Conservation (phyloP, 257 asterid genomes). For the Cordia subcordata region DNA sequence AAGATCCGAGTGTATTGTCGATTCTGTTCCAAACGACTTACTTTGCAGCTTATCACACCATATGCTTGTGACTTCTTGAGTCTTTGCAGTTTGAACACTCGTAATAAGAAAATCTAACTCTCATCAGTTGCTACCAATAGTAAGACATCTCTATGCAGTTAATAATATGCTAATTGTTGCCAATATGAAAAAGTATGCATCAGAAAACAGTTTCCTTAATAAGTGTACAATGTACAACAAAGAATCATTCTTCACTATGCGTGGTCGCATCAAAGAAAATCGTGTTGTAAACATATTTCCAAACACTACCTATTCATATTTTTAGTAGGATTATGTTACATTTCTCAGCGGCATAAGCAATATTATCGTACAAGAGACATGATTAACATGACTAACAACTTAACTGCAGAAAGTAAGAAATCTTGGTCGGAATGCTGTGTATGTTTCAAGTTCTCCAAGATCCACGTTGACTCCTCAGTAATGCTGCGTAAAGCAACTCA, state of each 20-base stretch:
- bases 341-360: neutral
- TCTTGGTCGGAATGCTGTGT: no score
- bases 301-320: neutral
- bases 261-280: neutral
- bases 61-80: no score
- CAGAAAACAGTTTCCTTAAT: neutral
- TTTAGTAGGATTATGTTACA: neutral
- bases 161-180: neutral
- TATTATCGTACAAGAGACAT: neutral
- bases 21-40: no score
- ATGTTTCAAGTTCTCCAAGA: constrained; percentile 37
- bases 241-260: neutral
- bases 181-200: neutral
- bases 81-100: no score
- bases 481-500: constrained; percentile 71
- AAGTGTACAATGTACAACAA: neutral
- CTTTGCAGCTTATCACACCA: no score
- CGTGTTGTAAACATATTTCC: neutral
- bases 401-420: no score
- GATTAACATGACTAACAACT: neutral
- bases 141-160: no score
- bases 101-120: no score
- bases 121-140: no score
- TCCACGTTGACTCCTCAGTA: constrained; percentile 48
- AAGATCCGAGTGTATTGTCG: no score